Base-by-base conservation (phyloP, 768 basidiomycete genomes). In the Auricularia auricula-judae region DNA sequence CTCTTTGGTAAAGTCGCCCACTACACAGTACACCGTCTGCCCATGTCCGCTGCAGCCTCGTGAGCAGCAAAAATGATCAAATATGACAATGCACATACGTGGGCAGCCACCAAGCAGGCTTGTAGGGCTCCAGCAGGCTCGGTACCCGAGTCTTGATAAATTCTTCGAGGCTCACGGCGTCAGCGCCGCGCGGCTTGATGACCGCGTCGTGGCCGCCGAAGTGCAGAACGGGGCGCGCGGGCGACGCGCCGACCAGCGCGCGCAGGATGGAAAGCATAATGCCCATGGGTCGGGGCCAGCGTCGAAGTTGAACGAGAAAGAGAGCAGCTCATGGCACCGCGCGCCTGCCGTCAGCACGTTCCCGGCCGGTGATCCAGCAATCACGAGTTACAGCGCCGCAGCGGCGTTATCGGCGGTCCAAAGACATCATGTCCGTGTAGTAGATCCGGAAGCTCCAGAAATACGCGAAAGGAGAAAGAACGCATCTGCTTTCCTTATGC, bases 1-100 rank as follows among this genome's bases (percentile, higher is more conserved):
- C 29, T 76, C 70, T n/a, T 72, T 71, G 14, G 70, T 69, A 62
- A 78, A 77, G 67, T 77, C 69, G 5, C 76, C 77, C 4, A 76
- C 62, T 10, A 74, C 75, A 11, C 68, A 71, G 66, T 73, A 78
- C 43, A 74, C 71, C 3, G 77, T 78, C 59, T 78, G 76, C 2
- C 75, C 67, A 65, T 77, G 76, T 14, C 76, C 77, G 62, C 73
- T 76, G 42, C 33, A 56, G 10, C 34, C 23, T 35, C 34, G 43
- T 39, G 63, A 63, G 47, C 34, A 35, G 12, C 14, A 47, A 47
- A 33, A 59, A 16, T 14, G 2, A 39, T 18, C 12, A 4, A 3
- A 1, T 44, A 23, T 2, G 29, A 2, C 2, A 29, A 29, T 29
- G 29, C 0, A 68, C 73, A 65, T 63, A 75, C 74, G 69, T 75